Base-by-base conservation (phyloP, 2,329 filamentous ascomycete species). In the Clonostachys sp. region DNA sequence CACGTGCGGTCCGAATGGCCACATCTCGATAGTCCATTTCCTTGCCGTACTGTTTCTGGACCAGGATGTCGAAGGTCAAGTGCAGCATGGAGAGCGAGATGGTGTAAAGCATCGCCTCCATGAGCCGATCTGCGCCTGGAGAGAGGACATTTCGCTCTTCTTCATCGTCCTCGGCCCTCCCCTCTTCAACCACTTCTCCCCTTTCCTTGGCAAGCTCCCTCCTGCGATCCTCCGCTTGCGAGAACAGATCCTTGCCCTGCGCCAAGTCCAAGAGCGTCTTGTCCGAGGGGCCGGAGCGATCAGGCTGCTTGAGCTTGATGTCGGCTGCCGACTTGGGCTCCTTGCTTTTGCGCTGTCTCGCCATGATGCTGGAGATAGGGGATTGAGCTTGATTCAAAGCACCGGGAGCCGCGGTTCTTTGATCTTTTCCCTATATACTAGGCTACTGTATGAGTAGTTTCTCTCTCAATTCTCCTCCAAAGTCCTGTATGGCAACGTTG, bases 11-110 rank as follows among this genome's bases (percentile, higher is more conserved):
- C 42, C 86, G 75, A 44, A 59, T 58, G 12, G 73, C 54, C 4
- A 90, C 75, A 20, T 71, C 64, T 1, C 59, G 48, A 83, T 84
- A 89, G 5, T 75, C 61, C 3, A 91, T 74, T 3, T 81, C 75
- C 51, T 83, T 74, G n/a, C 82, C 80, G 58, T 89, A 94, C 65
- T 94, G 89, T 55, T 85, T 78, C 62, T 90, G 86, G 18, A 91
- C 87, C 12, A 94, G 72, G 36, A 91, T 83, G 60, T 92, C 88
- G 45, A 94, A 75, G 1, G 86, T 89, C 55, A 91, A 84, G 61
- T 92, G 87, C 45, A 91, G 66, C 73, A 84, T 87, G 12, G 80
- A 73, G 56, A 94, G 66, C 52, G 81, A 83, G 12, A 80, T 66
- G 7, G 72, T 75, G 77, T 78, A 86, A 20, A 86, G 66, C 4